Conservation (phyloP, 805 yeast species). For the Vanderwaltozyma yarrowii region DNA sequence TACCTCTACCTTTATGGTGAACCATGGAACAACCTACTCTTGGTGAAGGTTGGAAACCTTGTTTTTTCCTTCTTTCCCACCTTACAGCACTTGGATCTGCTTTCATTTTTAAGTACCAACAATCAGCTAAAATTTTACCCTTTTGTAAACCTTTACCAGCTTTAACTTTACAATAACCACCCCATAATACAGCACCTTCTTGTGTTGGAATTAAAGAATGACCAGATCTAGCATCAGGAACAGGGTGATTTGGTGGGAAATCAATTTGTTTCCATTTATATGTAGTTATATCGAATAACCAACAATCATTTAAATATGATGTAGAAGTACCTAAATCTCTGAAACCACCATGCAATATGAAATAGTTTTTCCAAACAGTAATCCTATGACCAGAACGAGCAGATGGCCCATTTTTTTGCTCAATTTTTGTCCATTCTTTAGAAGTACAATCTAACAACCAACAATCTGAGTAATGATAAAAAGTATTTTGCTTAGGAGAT, state of each 20-base stretch:
- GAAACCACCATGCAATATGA: conserved; percentile 85
- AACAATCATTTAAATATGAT: conserved; percentile 71
- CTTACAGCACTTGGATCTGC: conserved; percentile 59
- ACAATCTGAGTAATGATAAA: conserved; percentile 93
- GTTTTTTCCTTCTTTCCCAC: conserved; percentile 85
- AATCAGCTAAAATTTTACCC: conserved; percentile 80
- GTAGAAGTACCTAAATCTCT: conserved; percentile 80
- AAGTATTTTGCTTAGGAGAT: conserved; percentile 89
- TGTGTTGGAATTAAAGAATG: conserved; percentile 72
- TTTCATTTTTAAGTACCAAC: conserved; percentile 84
- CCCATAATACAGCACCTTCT: conserved; percentile 81
- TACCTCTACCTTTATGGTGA: conserved; percentile 74
- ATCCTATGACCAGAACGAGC: conserved; percentile 90
- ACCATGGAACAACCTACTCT: conserved; percentile 93
- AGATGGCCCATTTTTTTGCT: conserved; percentile 62
- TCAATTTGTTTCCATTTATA: conserved; percentile 88
- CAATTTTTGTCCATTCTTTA: conserved; percentile 87
- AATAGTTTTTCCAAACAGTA: conserved; percentile 84
- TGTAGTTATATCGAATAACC: conserved; percentile 85
- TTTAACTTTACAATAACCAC: conserved; percentile 83
- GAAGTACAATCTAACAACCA: conserved; percentile 82
- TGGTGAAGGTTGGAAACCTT: conserved; percentile 84
- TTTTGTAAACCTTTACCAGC: conserved; percentile 81
- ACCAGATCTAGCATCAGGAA: conserved; percentile 91
- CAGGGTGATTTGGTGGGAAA: conserved; percentile 67